Conservation (phyloP, 306 rosid species). For the Pachyrhizus erosus region DNA sequence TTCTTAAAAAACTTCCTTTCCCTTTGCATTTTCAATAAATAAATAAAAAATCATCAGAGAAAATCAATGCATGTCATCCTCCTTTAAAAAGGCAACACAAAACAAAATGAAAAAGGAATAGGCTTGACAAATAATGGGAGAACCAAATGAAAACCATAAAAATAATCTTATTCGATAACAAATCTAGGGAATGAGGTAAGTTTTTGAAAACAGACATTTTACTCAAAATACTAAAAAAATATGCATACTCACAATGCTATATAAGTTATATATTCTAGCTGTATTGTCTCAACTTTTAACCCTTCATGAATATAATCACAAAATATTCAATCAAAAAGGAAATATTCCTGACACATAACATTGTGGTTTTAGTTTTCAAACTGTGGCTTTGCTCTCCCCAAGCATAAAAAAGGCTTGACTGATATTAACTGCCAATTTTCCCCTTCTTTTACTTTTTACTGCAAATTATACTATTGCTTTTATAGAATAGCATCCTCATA, state of each 20-base stretch:
- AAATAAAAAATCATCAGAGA: neutral
- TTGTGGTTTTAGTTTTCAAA: slow-evolving; percentile 8
- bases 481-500: slow-evolving; percentile 12
- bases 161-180: neutral
- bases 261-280: neutral
- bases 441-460: slow-evolving; percentile 26
- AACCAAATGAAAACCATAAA: neutral
- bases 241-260: neutral
- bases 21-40: neutral
- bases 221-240: neutral
- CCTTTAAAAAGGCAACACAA: neutral
- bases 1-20: neutral
- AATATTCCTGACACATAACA: slow-evolving; percentile 9
- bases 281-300: neutral
- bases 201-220: neutral
- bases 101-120: neutral
- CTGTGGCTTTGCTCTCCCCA: slow-evolving; percentile 1
- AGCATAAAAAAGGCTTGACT: neutral
- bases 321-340: slow-evolving; percentile 31
- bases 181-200: slow-evolving; percentile 12
- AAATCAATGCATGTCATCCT: neutral
- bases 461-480: slow-evolving; percentile 10
- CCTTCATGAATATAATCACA: neutral
- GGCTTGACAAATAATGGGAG: neutral
- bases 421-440: neutral